Conservation (phyloP, 139 green algal genomes). For the Volvox africanus region DNA sequence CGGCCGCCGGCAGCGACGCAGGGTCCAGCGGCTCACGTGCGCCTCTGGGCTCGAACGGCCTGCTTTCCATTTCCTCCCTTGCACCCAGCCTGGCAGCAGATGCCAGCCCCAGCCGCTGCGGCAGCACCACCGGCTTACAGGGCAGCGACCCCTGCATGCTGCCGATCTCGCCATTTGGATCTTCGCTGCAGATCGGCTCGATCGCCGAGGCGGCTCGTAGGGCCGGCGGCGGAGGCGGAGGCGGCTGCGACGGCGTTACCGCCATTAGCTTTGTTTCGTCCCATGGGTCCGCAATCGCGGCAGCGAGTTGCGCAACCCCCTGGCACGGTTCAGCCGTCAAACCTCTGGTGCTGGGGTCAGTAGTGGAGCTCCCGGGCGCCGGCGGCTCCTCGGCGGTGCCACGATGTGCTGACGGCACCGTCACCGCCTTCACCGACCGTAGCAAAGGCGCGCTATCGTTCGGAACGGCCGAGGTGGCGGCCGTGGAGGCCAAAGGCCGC, state of each 20-base stretch:
- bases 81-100: neutral
- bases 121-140: neutral
- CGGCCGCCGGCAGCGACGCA: neutral
- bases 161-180: neutral
- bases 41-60: neutral
- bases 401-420: too few relatives aligned
- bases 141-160: too few relatives aligned
- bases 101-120: neutral
- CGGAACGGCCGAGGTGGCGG: neutral
- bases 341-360: neutral
- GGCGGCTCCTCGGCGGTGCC: too few relatives aligned
- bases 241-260: neutral
- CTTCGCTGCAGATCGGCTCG: neutral
- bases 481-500: too few relatives aligned
- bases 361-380: neutral
- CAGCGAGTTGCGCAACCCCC: neutral
- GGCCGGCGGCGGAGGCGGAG: neutral
- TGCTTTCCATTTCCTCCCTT: neutral
- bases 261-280: neutral
- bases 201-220: conserved; percentile 8
- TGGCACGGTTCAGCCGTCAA: neutral
- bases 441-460: neutral
- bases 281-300: neutral
- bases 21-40: neutral
- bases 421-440: too few relatives aligned